A percentile compares a stretch with the other conserved stretches of the same genome.
These are phyloP conservation scores for Ustilago xerochloae DNA, from an alignment of 1,284 basidiomycete species.

Conservation along the genomic window DNA sequence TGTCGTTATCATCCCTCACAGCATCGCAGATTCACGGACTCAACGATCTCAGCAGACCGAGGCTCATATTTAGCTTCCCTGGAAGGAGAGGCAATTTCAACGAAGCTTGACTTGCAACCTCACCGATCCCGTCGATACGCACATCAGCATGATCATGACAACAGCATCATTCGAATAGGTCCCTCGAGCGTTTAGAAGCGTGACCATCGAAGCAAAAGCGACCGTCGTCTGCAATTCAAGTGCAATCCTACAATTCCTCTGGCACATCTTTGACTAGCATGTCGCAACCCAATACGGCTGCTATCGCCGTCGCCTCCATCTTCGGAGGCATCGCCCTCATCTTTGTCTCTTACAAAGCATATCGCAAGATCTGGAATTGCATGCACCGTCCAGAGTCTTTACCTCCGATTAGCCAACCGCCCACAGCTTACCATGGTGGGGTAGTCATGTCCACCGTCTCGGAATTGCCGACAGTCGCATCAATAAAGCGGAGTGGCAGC, in stretches of 20 bases:
- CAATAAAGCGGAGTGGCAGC: conserved; percentile 7
- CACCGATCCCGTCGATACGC: too few relatives aligned
- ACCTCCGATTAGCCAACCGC: conserved; percentile 49
- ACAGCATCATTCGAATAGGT: background rate
- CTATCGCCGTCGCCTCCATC: conserved; percentile 55
- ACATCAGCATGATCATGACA: conserved; percentile 5
- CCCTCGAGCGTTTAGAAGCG: background rate
- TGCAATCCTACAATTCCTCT: background rate
- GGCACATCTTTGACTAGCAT: conserved; percentile 20
- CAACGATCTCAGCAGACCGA: too few relatives aligned
- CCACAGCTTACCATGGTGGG: conserved; percentile 39
- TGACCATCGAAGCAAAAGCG: background rate
- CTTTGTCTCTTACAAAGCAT: conserved; percentile 48
- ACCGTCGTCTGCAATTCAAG: background rate
- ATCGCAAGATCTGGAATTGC: conserved; percentile 48
- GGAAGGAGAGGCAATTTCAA: too few relatives aligned
- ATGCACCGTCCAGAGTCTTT: conserved; percentile 29
- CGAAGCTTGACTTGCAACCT: too few relatives aligned
- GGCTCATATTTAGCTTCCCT: too few relatives aligned
- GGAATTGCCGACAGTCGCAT: conserved; percentile 13
- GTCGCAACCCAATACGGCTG: conserved; percentile 58
- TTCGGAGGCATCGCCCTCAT: conserved; percentile 49
- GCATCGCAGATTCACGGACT: background rate
- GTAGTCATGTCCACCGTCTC: conserved; percentile 20
- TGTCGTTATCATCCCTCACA: background rate